Evolutionary conservation across 257 asterid genomes (phyloP).

Genomic region (Thymus mandschuricus): DNA sequence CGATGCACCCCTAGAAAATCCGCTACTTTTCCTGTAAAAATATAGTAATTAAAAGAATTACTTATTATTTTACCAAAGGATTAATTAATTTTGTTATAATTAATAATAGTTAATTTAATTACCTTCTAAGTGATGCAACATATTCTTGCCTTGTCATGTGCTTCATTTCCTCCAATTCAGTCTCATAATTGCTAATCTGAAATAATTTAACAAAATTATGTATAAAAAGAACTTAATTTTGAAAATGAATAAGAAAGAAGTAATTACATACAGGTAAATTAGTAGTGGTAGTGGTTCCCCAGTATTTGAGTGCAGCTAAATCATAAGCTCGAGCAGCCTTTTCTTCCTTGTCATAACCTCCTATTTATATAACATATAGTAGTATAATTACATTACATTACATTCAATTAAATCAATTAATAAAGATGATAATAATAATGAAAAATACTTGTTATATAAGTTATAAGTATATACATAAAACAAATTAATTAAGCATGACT

Average conservation of each 20-base stretch:
- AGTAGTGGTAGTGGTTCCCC: constrained; percentile 84
- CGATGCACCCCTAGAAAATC: constrained; percentile 86
- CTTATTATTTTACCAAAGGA: not conserved
- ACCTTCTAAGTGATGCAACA: constrained; percentile 86
- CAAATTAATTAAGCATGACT: constrained; percentile 20
- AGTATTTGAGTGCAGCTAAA: constrained; percentile 81
- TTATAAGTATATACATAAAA: no score
- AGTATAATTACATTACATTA: not conserved
- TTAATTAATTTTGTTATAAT: not conserved
- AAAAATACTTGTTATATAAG: not conserved
- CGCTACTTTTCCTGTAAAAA: constrained; percentile 70
- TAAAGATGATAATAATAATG: not conserved
- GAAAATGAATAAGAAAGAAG: no score
- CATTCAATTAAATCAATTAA: not conserved
- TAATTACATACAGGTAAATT: constrained; percentile 60
- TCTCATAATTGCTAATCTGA: constrained; percentile 73
- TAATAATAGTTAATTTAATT: not conserved
- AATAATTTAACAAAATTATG: not conserved
- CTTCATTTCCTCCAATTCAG: constrained; percentile 86
- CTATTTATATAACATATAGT: constrained; percentile 28
- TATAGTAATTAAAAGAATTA: not conserved
- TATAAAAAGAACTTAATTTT: not conserved
- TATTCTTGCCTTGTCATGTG: constrained; percentile 81
- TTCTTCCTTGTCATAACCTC: constrained; percentile 90
- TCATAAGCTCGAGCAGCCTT: constrained; percentile 90